Conservation (phyloP, 2,329 filamentous ascomycete species). For the Colletotrichum melonis region DNA sequence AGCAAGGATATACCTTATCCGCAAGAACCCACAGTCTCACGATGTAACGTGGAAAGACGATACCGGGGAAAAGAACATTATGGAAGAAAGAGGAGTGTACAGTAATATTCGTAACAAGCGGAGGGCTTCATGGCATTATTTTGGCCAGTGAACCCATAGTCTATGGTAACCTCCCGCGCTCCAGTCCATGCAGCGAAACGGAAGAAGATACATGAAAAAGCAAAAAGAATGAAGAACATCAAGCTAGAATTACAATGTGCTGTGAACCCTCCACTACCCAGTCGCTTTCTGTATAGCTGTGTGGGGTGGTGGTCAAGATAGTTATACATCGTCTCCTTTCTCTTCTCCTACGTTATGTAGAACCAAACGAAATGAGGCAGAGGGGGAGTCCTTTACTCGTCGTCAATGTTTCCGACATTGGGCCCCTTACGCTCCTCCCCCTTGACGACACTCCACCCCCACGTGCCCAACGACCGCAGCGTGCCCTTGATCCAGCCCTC, state of each 20-base stretch:
- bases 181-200: constrained; percentile 4
- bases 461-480: constrained; percentile 63
- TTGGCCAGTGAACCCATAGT: constrained; percentile 5
- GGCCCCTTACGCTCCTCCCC: constrained; percentile 51
- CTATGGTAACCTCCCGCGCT: constrained; percentile 22
- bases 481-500: constrained; percentile 76
- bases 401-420: constrained; percentile 54
- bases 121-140: neutral
- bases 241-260: constrained; percentile 32
- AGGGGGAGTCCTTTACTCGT: constrained; percentile 11
- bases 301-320: neutral
- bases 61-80: neutral
- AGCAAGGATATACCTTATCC: neutral
- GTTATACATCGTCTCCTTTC: constrained; percentile 14
- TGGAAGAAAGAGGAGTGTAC: constrained; percentile 23
- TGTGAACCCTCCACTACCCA: neutral
- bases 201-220: neutral
- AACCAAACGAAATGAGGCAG: too few relatives aligned
- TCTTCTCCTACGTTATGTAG: neutral
- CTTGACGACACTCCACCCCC: constrained; percentile 56
- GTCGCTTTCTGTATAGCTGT: neutral
- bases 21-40: neutral
- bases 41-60: neutral
- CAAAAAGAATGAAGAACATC: neutral
- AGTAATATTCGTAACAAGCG: constrained; percentile 25